A percentile compares a stretch with the other conserved stretches of the same genome.
Evolutionary conservation across 176 grass and related monocot genomes (phyloP).

Genomic region (Aegilops tauschii): DNA sequence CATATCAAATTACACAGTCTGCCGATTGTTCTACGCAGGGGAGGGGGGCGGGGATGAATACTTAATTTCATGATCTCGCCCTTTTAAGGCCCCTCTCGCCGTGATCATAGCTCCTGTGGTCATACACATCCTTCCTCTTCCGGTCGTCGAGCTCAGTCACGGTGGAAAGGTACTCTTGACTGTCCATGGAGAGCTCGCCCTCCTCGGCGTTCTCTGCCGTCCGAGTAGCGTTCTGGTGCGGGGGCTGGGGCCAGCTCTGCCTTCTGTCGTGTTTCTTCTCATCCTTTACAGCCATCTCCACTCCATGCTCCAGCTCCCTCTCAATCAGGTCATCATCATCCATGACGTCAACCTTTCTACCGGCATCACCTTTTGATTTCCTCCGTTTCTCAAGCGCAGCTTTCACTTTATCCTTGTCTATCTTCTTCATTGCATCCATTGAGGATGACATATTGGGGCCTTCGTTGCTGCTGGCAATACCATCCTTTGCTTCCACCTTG

Average conservation of each 20-base stretch:
- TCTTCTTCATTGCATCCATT: constrained; percentile 63
- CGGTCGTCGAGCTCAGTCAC: constrained; percentile 15
- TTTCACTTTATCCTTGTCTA: constrained; percentile 77
- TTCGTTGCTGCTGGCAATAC: constrained; percentile 1
- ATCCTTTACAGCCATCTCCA: constrained; percentile 70
- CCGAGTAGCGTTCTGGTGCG: constrained; percentile 9
- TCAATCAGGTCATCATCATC: constrained; percentile 72
- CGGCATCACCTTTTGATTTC: neutral
- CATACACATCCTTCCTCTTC: constrained; percentile 55
- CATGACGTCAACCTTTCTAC: constrained; percentile 36
- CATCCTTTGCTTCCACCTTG: constrained; percentile 37
- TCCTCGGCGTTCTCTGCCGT: constrained; percentile 44
- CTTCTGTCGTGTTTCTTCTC: constrained; percentile 41
- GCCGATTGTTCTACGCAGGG: neutral
- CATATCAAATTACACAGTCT: neutral
- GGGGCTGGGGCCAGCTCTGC: constrained; percentile 37
- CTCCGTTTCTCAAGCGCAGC: constrained; percentile 15
- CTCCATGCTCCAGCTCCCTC: constrained; percentile 84
- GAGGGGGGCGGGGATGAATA: neutral
- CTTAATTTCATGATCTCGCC: constrained; percentile 31
- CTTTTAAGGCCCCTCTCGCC: constrained; percentile 54
- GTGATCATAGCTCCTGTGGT: constrained; percentile 20
- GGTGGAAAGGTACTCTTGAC: constrained; percentile 34
- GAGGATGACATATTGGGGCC: constrained; percentile 43
- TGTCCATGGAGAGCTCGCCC: constrained; percentile 68